phyloP scores from a whole-genome alignment of 305 asterid genomes.

The Fraxinus floribunda region DNA sequence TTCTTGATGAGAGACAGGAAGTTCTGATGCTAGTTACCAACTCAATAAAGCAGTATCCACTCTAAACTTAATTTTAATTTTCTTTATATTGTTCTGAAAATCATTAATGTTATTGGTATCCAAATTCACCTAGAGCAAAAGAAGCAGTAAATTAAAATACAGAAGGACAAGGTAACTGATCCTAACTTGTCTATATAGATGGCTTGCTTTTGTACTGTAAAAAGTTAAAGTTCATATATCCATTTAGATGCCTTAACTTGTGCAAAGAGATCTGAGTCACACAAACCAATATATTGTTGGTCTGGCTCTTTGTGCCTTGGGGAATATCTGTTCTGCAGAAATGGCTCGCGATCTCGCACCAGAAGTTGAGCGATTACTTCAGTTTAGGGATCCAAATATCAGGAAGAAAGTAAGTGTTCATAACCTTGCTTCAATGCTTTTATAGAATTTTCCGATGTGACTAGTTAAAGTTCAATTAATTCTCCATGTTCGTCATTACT shows the following conservation, averaged over 20 bases:
- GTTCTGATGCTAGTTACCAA: conserved; percentile 97
- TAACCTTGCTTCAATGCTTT: neutral
- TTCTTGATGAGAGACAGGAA: conserved; percentile 99
- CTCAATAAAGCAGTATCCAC: conserved; percentile 93
- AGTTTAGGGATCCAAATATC: conserved; percentile 96
- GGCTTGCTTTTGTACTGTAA: conserved; percentile 9
- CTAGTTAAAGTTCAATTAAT: neutral
- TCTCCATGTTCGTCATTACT: neutral
- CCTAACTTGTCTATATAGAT: conserved; percentile 12
- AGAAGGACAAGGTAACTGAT: conserved; percentile 12
- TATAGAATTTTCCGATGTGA: neutral
- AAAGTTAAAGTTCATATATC: conserved; percentile 15
- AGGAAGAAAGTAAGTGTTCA: conserved; percentile 75
- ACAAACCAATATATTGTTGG: conserved; percentile 98
- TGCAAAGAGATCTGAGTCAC: conserved; percentile 89
- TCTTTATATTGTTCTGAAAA: conserved; percentile 12
- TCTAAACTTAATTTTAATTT: conserved; percentile 18
- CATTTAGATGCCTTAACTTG: conserved; percentile 45
- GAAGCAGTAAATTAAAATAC: neutral
- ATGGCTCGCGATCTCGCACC: conserved; percentile 99
- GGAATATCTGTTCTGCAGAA: conserved; percentile 95
- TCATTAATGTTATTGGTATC: conserved; percentile 9
- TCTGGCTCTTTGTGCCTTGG: conserved; percentile 98
- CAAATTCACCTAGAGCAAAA: neutral
- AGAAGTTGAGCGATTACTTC: conserved; percentile 90